Conservation (phyloP, 2,329 filamentous ascomycete genomes). For the Ascochyta clinopodiicola region DNA sequence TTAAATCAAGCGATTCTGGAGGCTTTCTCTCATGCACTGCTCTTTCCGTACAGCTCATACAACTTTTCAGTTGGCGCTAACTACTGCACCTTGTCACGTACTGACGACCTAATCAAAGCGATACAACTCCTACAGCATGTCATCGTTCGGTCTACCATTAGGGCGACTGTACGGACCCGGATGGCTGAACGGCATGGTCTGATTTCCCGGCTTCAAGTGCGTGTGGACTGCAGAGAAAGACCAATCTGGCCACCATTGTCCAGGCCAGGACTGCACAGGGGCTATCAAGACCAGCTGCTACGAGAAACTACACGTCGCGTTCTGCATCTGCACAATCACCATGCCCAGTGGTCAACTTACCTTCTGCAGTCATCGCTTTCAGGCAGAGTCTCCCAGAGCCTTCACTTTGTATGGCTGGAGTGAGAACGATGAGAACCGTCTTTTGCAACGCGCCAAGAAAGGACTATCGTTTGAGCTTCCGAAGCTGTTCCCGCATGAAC, state of each 20-base stretch:
- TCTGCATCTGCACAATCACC: background rate
- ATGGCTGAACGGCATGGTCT: background rate
- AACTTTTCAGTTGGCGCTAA: too few species aligned
- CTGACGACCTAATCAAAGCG: too few species aligned
- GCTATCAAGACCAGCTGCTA: conserved; percentile 6
- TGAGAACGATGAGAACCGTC: background rate
- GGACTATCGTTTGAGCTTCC: conserved; percentile 1
- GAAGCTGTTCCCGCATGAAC: conserved; percentile 1
- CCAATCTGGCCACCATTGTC: conserved; percentile 3
- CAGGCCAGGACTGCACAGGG: background rate
- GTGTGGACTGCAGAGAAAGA: conserved; percentile 8
- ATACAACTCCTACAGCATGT: background rate
- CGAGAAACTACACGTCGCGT: conserved; percentile 1
- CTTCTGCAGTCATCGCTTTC: conserved; percentile 9
- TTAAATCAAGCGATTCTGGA: too few species aligned
- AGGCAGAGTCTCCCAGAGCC: conserved; percentile 2
- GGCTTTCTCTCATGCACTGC: too few species aligned
- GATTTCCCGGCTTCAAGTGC: conserved; percentile 2
- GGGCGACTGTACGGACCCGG: conserved; percentile 5
- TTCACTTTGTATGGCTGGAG: conserved; percentile 2
- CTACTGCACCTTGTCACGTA: too few species aligned
- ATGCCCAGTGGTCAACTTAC: conserved; percentile 1
- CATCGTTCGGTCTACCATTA: background rate
- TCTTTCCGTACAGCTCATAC: too few species aligned
- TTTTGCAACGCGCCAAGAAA: conserved; percentile 7